A percentile compares a stretch with the other conserved stretches of the same genome.
Evolutionary conservation across 2,329 filamentous ascomycete species (phyloP).

Genomic region (Hypocrella siamensis): DNA sequence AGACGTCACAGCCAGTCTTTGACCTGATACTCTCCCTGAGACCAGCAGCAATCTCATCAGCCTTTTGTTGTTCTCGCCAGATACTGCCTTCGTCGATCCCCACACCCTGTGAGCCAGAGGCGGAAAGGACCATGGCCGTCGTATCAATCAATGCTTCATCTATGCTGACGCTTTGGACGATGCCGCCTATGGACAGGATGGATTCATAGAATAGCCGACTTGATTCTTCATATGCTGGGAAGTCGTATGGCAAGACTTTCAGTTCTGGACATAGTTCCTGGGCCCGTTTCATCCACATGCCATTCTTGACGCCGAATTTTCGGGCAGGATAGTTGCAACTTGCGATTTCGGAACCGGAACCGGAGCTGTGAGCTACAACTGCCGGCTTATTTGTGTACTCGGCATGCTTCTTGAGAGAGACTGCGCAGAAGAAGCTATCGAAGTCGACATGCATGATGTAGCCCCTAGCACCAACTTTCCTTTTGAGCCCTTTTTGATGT

Average conservation of each 20-base stretch:
- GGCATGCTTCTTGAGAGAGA: constrained; percentile 65
- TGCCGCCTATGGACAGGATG: constrained; percentile 62
- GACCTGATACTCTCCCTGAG: constrained; percentile 57
- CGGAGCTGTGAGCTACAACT: constrained; percentile 76
- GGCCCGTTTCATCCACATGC: constrained; percentile 98
- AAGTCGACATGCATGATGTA: constrained; percentile 96
- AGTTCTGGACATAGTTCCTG: constrained; percentile 70
- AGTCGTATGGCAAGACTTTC: constrained; percentile 89
- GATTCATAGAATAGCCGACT: constrained; percentile 78
- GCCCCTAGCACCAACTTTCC: constrained; percentile 46
- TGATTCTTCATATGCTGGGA: constrained; percentile 83
- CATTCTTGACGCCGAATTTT: constrained; percentile 78
- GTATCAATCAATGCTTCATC: constrained; percentile 88
- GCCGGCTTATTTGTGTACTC: constrained; percentile 65
- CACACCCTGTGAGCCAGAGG: constrained; percentile 47
- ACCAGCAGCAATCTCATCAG: constrained; percentile 47
- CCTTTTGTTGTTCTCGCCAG: constrained; percentile 64
- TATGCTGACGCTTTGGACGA: constrained; percentile 91
- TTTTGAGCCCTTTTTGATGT: constrained; percentile 27
- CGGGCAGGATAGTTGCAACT: constrained; percentile 94
- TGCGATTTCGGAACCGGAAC: constrained; percentile 82
- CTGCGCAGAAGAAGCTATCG: constrained; percentile 94
- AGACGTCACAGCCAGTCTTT: constrained; percentile 73
- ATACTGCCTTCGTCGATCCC: constrained; percentile 52
- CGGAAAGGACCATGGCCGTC: constrained; percentile 51